phyloP scores from a whole-genome alignment of 768 basidiomycete species.

The Rossbeevera mucosa region DNA sequence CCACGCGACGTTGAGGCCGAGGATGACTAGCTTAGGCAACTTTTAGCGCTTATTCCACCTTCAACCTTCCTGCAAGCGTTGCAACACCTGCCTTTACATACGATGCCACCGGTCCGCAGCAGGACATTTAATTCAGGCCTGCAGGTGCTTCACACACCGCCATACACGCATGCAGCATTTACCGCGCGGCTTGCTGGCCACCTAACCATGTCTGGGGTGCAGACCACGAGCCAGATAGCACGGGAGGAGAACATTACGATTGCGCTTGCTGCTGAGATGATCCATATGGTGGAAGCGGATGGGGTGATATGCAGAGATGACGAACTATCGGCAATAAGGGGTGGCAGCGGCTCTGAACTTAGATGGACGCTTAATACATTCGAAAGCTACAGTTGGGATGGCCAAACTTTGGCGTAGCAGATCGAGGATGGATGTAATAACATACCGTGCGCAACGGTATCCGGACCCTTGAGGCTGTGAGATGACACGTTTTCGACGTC shows the following conservation, averaged over 20 bases:
- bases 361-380: slow-evolving; percentile 73
- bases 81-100: slow-evolving; percentile 60
- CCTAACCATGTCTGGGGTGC: slow-evolving; percentile 46
- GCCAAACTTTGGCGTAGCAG: slow-evolving; percentile 36
- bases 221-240: slow-evolving; percentile 69
- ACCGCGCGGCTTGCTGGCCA: slow-evolving; percentile 56
- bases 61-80: slow-evolving; percentile 76
- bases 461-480: slow-evolving; percentile 13
- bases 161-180: slow-evolving; percentile 66
- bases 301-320: slow-evolving; percentile 79
- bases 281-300: slow-evolving; percentile 65
- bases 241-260: slow-evolving; percentile 66
- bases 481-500: slow-evolving; percentile 29
- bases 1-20: background rate
- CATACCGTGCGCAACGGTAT: slow-evolving; percentile 5
- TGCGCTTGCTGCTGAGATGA: slow-evolving; percentile 73
- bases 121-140: slow-evolving; percentile 73
- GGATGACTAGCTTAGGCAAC: background rate
- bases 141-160: slow-evolving; percentile 78
- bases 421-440: slow-evolving; percentile 3
- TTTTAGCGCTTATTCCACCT: slow-evolving; percentile 84
- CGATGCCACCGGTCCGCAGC: slow-evolving; percentile 59
- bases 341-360: slow-evolving; percentile 52
- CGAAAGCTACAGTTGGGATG: slow-evolving; percentile 70
- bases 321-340: slow-evolving; percentile 30